Evolutionary conservation across 805 yeast species (phyloP), one percentile per base, ranked within the genome.

Genomic region (Kluyveromyces nonfermentans): DNA sequence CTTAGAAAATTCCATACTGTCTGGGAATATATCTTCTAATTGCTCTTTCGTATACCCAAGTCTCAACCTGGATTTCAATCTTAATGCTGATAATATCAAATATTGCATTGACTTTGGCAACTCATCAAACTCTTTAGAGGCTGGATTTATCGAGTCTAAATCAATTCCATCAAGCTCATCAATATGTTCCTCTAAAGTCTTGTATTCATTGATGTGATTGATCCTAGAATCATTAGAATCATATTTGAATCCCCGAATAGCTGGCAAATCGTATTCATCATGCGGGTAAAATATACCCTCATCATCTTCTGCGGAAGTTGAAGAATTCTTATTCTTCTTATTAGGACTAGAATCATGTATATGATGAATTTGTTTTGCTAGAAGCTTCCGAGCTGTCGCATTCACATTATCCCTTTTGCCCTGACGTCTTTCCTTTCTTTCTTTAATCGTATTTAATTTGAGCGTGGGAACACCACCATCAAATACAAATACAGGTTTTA

Each of bases 21-120:
- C 72, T 0, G 96, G 95, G 54, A 90, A 93, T 43, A 87, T 66
- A 4, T 75, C 67, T 50, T 85, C 85, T 31, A 93, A 68, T 56
- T 93, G 97, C n/a, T 85, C 88, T 45, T 88, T 85, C 0, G 90
- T 72, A 57, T 85, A 89, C 1, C 99, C 99, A 95, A 93, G 82
- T 66, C 99, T 78, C 59, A 93, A 72, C 46, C 99, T 68, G 0
- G 97, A 89, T 48, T 87, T 74, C 20, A 88, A 66, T 45, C 99
- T 63, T 14, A 95, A 72, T 46, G 85, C 86, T 8, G 93, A 85
- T 10, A 93, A 65, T 3, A 87, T 77, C 75, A 88, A 86, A 58
- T 93, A 93, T 58, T 88, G 96, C 0, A 95, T 80, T 0, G 88
- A 76, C 40, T 81, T 67, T 0, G 98, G 96, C n/a, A 93, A 66